Percentiles rank a stretch among this genome's conserved stretches.
These are phyloP conservation scores for Pseudocercospora fuligena DNA, from an alignment of 2,329 filamentous ascomycete species.

Conservation along the genomic window DNA sequence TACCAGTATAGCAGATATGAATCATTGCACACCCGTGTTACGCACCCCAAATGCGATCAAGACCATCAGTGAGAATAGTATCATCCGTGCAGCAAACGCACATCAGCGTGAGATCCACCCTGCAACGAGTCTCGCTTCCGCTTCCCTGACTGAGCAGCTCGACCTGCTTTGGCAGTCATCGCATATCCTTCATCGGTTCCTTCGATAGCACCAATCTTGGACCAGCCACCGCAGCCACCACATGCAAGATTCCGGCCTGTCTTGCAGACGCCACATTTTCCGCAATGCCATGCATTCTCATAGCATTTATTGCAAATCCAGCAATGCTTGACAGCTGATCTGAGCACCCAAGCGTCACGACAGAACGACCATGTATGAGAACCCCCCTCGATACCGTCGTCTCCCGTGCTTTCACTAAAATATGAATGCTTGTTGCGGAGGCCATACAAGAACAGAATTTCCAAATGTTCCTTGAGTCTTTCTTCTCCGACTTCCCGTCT, in stretches of 20 bases:
- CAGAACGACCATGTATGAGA: slow-evolving; percentile 15
- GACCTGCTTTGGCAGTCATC: not conserved
- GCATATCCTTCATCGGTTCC: not conserved
- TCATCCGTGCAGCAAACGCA: no score
- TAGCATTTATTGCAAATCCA: slow-evolving; percentile 11
- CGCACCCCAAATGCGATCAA: no score
- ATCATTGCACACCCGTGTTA: no score
- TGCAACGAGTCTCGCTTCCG: not conserved
- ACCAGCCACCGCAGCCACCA: slow-evolving; percentile 13
- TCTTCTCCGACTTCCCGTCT: not conserved
- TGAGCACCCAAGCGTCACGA: not conserved
- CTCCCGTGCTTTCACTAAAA: no score
- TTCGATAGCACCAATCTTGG: not conserved
- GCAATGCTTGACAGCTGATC: slow-evolving; percentile 4
- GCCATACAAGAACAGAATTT: not conserved
- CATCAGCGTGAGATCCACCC: not conserved
- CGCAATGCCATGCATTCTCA: slow-evolving; percentile 16
- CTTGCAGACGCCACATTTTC: slow-evolving; percentile 6
- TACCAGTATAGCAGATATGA: no score
- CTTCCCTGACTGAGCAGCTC: not conserved
- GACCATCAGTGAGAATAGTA: no score
- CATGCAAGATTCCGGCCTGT: not conserved
- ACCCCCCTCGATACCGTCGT: not conserved
- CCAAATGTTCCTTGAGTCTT: not conserved
- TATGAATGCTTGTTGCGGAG: not conserved